Base-by-base conservation (phyloP, 345 rosid species). In the Linum lewisii region DNA sequence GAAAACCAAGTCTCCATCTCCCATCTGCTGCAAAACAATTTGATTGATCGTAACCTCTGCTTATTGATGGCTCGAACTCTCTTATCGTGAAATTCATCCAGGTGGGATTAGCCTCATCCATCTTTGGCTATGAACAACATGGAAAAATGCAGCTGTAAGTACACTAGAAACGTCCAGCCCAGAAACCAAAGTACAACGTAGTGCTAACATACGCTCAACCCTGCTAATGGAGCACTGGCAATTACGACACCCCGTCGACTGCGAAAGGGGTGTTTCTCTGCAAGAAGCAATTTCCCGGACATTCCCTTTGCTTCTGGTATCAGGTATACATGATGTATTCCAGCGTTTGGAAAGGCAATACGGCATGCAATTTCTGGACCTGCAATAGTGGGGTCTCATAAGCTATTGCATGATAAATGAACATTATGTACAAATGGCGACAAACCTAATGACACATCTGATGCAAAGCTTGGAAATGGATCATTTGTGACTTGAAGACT, bases 181-280 rank as follows among this genome's bases (percentile, higher is more conserved):
- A 34, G 9, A 34, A 34, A 34, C 9, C 6, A 34, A 34, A 34
- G 38, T 34, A 4, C 38, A 34, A 34, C 38, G 21, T 18, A 25
- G 44, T 38, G n/a, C 5, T 51, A 45, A 74, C 83, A 79, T 67
- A 81, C 88, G 67, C 69, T 72, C 55, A 78, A 63, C 21, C 83
- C 86, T 2, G 88, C 82, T 65, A 85, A 63, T 37, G 84, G 86
- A 71, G 88, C 82, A 53, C 77, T 79, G 10, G 84, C 92, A 52
- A 82, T 77, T 25, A 81, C 84, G 23, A 79, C 61, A 14, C 86
- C 88, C 20, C 69, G 65, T 60, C 71, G 86, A 72, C 78, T 76
- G 52, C 77, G 78, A 61, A 82, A 81, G 55, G 92, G 86, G 71
- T 85, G 88, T 60, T 82, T 85, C 80, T 85, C 83, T 6, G 72